Evolutionary conservation across 345 rosid species (phyloP).

Genomic region (Boechera retrofracta): DNA sequence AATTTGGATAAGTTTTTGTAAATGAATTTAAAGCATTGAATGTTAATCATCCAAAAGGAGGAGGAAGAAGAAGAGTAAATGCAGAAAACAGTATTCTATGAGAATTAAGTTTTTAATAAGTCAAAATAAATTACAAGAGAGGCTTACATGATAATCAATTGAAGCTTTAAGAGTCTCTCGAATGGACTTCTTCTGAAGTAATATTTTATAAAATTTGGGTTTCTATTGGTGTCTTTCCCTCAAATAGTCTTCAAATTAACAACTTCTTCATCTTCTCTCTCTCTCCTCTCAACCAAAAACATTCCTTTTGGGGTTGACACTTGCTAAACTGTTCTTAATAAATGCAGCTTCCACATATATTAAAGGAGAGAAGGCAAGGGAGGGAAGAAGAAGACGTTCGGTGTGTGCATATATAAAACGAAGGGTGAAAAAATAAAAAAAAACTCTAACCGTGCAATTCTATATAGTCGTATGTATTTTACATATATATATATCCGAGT

Average conservation of each 20-base stretch:
- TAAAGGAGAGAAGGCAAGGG: slow-evolving; percentile 14
- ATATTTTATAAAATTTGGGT: neutral
- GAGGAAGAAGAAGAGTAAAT: slow-evolving; percentile 32
- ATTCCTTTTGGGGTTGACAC: slow-evolving; percentile 33
- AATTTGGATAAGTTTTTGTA: slow-evolving; percentile 21
- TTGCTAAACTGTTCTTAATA: slow-evolving; percentile 16
- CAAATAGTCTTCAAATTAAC: slow-evolving; percentile 25
- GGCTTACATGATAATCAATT: slow-evolving; percentile 25
- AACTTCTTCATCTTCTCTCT: neutral
- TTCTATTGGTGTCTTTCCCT: neutral
- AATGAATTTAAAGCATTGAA: slow-evolving; percentile 37
- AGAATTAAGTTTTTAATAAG: neutral
- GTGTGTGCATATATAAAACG: slow-evolving; percentile 26
- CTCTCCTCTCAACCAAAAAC: slow-evolving; percentile 32
- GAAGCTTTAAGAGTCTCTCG: slow-evolving; percentile 19
- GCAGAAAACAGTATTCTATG: slow-evolving; percentile 17
- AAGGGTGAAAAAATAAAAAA: neutral
- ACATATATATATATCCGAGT: neutral
- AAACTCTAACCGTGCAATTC: neutral
- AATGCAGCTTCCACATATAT: slow-evolving; percentile 25
- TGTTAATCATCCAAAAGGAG: slow-evolving; percentile 32
- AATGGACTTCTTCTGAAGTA: neutral
- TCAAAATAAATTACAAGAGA: neutral
- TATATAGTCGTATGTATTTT: neutral
- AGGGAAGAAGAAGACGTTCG: slow-evolving; percentile 25